Percentiles rank a stretch among this genome's conserved stretches.
Conservation (phyloP, 257 asterid genomes). For the Ballota nigra region DNA sequence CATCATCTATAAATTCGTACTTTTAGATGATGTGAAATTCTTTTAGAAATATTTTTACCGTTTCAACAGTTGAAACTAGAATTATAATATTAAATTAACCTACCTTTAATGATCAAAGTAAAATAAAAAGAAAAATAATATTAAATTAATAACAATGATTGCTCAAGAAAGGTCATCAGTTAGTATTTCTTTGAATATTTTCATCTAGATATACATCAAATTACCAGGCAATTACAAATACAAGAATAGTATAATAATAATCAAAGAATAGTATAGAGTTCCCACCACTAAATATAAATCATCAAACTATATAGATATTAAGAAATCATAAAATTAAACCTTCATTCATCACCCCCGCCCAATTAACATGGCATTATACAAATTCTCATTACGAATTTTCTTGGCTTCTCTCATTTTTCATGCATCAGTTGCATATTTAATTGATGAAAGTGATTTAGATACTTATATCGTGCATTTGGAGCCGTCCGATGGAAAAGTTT, state of each 20-base stretch:
- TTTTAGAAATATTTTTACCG: too few species aligned
- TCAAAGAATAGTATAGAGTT: too few species aligned
- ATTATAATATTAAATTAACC: too few species aligned
- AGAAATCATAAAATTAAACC: background rate
- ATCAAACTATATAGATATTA: too few species aligned
- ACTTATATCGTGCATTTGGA: constrained; percentile 43
- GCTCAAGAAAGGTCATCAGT: too few species aligned
- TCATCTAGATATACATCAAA: too few species aligned
- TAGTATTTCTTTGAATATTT: too few species aligned
- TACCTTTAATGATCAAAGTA: too few species aligned
- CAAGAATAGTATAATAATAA: background rate
- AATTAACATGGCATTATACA: background rate
- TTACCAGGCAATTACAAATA: background rate
- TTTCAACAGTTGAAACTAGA: too few species aligned
- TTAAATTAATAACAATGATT: background rate
- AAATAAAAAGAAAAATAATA: too few species aligned
- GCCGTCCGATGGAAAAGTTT: background rate
- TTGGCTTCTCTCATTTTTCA: constrained; percentile 1
- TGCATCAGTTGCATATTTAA: background rate
- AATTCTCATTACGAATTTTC: background rate
- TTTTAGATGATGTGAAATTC: too few species aligned
- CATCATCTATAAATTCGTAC: too few species aligned
- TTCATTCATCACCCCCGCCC: background rate
- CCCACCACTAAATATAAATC: background rate
- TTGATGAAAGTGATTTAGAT: background rate